Base-by-base conservation (phyloP, 345 rosid species). In the Moringa oleifera region DNA sequence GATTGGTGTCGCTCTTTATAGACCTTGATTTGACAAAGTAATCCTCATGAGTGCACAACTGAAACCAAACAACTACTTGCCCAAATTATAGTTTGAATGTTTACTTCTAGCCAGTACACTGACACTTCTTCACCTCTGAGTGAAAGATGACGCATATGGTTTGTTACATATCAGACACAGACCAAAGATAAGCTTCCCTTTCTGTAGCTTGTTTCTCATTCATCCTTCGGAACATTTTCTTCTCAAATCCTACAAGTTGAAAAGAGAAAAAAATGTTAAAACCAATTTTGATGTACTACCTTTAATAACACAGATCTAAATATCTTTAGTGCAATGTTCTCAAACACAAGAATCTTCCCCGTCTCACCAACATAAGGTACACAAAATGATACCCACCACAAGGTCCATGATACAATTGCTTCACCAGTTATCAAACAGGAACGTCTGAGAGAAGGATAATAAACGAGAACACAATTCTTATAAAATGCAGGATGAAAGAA, bases 81-180 rank as follows among this genome's bases (percentile, higher is more conserved):
- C n/a, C n/a, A n/a, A n/a, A n/a, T n/a, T n/a, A n/a, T n/a, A n/a
- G n/a, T n/a, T n/a, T n/a, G n/a, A n/a, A n/a, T n/a, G n/a, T n/a
- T n/a, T n/a, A n/a, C n/a, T n/a, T n/a, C n/a, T n/a, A n/a, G n/a
- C n/a, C n/a, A n/a, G n/a, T n/a, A n/a, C n/a, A n/a, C n/a, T n/a
- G n/a, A n/a, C n/a, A n/a, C n/a, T n/a, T n/a, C n/a, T n/a, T n/a
- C n/a, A n/a, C n/a, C n/a, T n/a, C n/a, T n/a, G n/a, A n/a, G n/a
- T n/a, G n/a, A n/a, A n/a, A n/a, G n/a, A n/a, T n/a, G n/a, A n/a
- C n/a, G n/a, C n/a, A n/a, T n/a, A n/a, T n/a, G n/a, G n/a, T n/a
- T n/a, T n/a, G n/a, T 86, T 68, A 94, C 99, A 90, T 90, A 33
- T 94, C 99, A 0, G 99, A 71, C 16, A 88, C 95, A 8, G 97